Conservation (phyloP, 345 rosid genomes). For the Bruguiera parviflora region DNA sequence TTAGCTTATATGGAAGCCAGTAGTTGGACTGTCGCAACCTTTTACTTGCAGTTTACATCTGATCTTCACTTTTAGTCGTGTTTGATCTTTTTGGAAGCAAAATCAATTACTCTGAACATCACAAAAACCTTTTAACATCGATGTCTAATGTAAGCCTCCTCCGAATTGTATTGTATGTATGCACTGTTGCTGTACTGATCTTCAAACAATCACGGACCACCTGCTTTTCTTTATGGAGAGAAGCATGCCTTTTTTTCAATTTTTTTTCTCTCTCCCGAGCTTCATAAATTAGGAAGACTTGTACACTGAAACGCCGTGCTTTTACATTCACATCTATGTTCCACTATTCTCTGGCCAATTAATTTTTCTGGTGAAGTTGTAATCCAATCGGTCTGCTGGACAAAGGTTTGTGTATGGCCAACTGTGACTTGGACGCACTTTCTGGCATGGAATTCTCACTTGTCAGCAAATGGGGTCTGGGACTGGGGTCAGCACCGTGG, state of each 20-base stretch:
- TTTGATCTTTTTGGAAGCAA: slow-evolving; percentile 9
- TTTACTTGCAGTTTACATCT: background rate
- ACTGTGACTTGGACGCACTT: background rate
- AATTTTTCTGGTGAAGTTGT: no score
- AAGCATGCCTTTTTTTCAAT: slow-evolving; percentile 6
- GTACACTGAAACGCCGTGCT: no score
- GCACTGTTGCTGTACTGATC: slow-evolving; percentile 14
- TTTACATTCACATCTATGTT: no score
- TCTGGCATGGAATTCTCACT: background rate
- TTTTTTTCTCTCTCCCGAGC: background rate
- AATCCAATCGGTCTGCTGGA: no score
- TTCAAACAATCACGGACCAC: slow-evolving; percentile 36
- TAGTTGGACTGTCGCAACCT: background rate
- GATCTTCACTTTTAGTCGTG: background rate
- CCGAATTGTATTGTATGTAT: background rate
- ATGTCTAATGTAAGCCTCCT: no score
- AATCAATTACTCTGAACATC: background rate
- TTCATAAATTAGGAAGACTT: background rate
- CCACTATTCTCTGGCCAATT: no score
- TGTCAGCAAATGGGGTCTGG: background rate
- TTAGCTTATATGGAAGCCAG: slow-evolving; percentile 7
- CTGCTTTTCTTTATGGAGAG: slow-evolving; percentile 28
- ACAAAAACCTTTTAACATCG: no score
- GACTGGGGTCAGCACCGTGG: background rate
- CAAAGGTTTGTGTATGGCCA: background rate